Evolutionary conservation across 495 filamentous ascomycete species (phyloP), one percentile per base, ranked within the genome.

Genomic region (Penicillium ucsense): DNA sequence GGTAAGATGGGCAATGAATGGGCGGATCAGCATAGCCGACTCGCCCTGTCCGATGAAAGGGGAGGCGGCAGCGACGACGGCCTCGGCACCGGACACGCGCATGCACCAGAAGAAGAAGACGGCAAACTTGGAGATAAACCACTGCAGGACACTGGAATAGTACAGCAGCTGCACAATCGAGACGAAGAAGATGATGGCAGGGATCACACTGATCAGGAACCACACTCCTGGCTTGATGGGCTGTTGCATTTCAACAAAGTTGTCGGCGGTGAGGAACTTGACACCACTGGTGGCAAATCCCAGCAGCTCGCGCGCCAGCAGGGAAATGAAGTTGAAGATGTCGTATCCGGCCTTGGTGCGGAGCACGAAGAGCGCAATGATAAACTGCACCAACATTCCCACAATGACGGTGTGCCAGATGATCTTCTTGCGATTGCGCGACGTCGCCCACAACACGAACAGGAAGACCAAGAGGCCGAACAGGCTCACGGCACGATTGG

Each of bases 1-100:
- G 35, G 89, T 95, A 48, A 94, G 72, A 62, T 92, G 79, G 5
- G 83, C 67, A 40, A 95, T 79, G 65, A 90, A 95, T 5, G 88
- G 88, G 35, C 81, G 80, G 68, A 95, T 88, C 43, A 95, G 70
- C 84, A 95, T 91, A 33, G 86, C 89, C 6, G 85, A 89, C 72
- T 95, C 89, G 52, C 89, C 89, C 68, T 92, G 89, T 31, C 89
- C 89, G 53, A 95, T 90, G 67, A 95, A 95, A 1, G 89, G 89
- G 4, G 89, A 89, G n/a, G 89, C 89, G 38, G 89, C 85, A 31
- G 89, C 89, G 30, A 95, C 89, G 31, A 95, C 85, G 27, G 89
- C 88, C 61, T 95, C 89, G 39, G 86, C 88, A 36, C 89, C 89
- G n/a, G 88, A 92, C n/a, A 94, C 86, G 6, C 79, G 74, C 74